Percentiles rank a stretch among this genome's conserved stretches.
Conservation (phyloP, 2,329 filamentous ascomycete species). For the Penicillium sp. region DNA sequence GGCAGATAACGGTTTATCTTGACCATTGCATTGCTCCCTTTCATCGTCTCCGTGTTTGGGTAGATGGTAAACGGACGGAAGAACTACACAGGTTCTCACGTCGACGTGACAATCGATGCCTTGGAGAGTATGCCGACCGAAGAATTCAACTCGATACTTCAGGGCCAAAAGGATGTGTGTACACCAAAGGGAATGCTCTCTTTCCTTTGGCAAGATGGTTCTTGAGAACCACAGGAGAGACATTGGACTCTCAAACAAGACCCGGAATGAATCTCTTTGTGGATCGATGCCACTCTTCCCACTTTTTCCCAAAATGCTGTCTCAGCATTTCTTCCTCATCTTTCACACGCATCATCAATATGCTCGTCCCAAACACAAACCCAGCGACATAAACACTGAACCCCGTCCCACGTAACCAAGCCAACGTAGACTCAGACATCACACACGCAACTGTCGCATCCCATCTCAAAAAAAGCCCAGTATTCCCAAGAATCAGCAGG, state of each 20-base stretch:
- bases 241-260: constrained; percentile 28
- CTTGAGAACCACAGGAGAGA: neutral
- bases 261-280: constrained; percentile 49
- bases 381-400: neutral
- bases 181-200: no score
- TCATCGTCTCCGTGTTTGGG: constrained; percentile 50
- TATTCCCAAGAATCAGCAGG: constrained; percentile 24
- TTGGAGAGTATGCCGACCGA: constrained; percentile 5
- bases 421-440: constrained; percentile 14
- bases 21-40: constrained; percentile 48
- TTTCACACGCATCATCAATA: constrained; percentile 35
- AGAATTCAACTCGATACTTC: neutral
- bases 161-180: constrained; percentile 13
- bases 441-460: constrained; percentile 42
- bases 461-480: constrained; percentile 31
- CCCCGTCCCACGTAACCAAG: constrained; percentile 13
- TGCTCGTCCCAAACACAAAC: constrained; percentile 2
- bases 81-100: constrained; percentile 51
- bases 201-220: no score
- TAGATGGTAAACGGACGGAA: constrained; percentile 57
- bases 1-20: constrained; percentile 4
- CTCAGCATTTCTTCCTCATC: constrained; percentile 51
- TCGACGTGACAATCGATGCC: constrained; percentile 33
- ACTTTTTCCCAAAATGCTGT: constrained; percentile 44
- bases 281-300: constrained; percentile 45